phyloP scores from a whole-genome alignment of 805 yeast species.

The Kodamaea kaohsiungensis region DNA sequence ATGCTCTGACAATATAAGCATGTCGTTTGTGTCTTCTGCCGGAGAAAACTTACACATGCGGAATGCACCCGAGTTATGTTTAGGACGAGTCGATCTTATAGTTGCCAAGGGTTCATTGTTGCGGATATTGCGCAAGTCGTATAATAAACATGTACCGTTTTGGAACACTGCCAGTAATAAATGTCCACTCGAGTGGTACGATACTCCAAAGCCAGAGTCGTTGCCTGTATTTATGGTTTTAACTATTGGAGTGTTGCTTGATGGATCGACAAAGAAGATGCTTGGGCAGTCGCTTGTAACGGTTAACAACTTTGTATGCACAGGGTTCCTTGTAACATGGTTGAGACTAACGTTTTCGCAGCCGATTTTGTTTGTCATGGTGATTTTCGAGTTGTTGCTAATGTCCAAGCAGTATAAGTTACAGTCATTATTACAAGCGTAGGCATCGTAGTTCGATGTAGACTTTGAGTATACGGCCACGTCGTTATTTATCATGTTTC shows the following conservation, averaged over 20 bases:
- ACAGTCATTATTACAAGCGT: slow-evolving; percentile 83
- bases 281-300: slow-evolving; percentile 79
- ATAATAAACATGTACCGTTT: slow-evolving; percentile 76
- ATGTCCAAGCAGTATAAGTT: slow-evolving; percentile 67
- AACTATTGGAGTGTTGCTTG: slow-evolving; percentile 25
- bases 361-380: slow-evolving; percentile 43
- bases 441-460: slow-evolving; percentile 49
- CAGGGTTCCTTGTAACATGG: slow-evolving; percentile 66
- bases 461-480: slow-evolving; percentile 53
- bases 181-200: slow-evolving; percentile 73
- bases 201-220: slow-evolving; percentile 82
- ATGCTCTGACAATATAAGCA: slow-evolving; percentile 78
- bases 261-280: slow-evolving; percentile 57
- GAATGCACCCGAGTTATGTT: slow-evolving; percentile 62
- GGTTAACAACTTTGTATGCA: slow-evolving; percentile 27
- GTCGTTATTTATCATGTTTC: slow-evolving; percentile 82
- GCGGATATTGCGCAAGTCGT: slow-evolving; percentile 65
- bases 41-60: slow-evolving; percentile 54
- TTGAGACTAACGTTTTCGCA: slow-evolving; percentile 68
- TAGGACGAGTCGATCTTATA: slow-evolving; percentile 59
- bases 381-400: slow-evolving; percentile 42
- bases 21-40: slow-evolving; percentile 65
- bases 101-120: slow-evolving; percentile 49
- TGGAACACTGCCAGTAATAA: slow-evolving; percentile 82
- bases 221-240: slow-evolving; percentile 47